Base-by-base conservation (phyloP, 768 basidiomycete genomes). In the Boletus tomentosulus region DNA sequence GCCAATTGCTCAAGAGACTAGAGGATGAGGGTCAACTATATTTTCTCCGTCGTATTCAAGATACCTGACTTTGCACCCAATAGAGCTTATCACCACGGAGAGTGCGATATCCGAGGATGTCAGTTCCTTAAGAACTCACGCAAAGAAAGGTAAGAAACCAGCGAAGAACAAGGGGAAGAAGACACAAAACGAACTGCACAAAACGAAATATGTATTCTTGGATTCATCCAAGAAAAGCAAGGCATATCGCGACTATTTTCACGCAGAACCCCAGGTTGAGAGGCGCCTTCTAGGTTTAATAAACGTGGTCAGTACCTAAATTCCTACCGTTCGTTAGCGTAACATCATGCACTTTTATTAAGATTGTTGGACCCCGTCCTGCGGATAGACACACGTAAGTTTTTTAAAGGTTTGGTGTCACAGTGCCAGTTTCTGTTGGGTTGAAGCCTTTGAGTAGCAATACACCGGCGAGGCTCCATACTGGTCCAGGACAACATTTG, bases 181-280 rank as follows among this genome's bases (percentile, higher is more conserved):
- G 60, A 62, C 63, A 12, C 75, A 75, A 28, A 83, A 78, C 58
- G 79, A 78, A 45, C 58, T 81, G 24, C 81, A 84, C 53, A 84
- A 81, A 61, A 63, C 77, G 22, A 76, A 73, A 64, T 89, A 83
- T 57, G 66, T 76, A 12, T 88, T 89, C 66, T 77, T 86, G 52
- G 70, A 65, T 37, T 66, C 74, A 10, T 75, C 77, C 35, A 72
- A 76, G 46, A 67, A 68, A 41, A 75, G 74, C 10, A 55, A 71
- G 42, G 75, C 70, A 50, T 91, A 89, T 65, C 62, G 70, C 34
- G 80, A 89, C 61, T 89, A 90, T 62, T 92, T 92, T 70, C 75
- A 81, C 53, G 82, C 85, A 34, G 75, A 80, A 53, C 74, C 73
- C 8, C 73, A 78, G 25, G 76, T 81, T 35, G 87, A 89, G 70